phyloP scores from a whole-genome alignment of 139 green algal genomes.

The Auxenochlorella pyrenoidosa region DNA sequence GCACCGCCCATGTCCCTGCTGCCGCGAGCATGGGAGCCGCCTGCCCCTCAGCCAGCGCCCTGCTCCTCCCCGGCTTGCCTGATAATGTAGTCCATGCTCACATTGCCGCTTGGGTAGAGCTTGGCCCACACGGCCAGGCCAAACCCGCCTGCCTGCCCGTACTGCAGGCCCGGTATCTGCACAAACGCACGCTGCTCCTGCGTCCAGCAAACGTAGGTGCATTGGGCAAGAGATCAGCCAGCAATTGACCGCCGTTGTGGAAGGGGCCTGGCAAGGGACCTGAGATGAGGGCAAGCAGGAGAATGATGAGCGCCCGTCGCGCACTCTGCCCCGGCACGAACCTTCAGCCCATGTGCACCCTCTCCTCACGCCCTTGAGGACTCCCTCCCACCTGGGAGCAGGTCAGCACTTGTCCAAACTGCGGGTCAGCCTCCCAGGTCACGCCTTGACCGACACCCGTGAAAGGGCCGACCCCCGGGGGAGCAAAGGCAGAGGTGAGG shows the following conservation, averaged over 20 bases:
- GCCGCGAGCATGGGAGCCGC: neutral
- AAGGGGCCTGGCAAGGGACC: no score
- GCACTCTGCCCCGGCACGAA: neutral
- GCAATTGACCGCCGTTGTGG: no score
- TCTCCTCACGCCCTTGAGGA: no score
- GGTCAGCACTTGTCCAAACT: constrained; percentile 22
- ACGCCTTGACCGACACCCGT: neutral
- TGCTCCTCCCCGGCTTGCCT: neutral
- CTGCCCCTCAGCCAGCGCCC: neutral
- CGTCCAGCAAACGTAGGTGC: neutral
- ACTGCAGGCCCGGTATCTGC: constrained; percentile 34
- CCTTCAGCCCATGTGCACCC: neutral
- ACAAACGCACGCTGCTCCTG: neutral
- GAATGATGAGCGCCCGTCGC: neutral
- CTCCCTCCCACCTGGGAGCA: constrained; percentile 14
- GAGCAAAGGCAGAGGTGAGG: constrained; percentile 7
- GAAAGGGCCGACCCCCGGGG: neutral
- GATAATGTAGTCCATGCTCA: constrained; percentile 17
- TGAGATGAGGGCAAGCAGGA: neutral
- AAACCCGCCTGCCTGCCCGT: constrained; percentile 38
- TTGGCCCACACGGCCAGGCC: constrained; percentile 39
- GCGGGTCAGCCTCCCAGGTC: neutral
- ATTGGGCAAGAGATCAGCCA: no score
- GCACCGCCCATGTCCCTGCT: neutral
- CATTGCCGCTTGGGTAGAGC: neutral